phyloP scores from a whole-genome alignment of 2,329 filamentous ascomycete species.

The Colletotrichum liaoningense region DNA sequence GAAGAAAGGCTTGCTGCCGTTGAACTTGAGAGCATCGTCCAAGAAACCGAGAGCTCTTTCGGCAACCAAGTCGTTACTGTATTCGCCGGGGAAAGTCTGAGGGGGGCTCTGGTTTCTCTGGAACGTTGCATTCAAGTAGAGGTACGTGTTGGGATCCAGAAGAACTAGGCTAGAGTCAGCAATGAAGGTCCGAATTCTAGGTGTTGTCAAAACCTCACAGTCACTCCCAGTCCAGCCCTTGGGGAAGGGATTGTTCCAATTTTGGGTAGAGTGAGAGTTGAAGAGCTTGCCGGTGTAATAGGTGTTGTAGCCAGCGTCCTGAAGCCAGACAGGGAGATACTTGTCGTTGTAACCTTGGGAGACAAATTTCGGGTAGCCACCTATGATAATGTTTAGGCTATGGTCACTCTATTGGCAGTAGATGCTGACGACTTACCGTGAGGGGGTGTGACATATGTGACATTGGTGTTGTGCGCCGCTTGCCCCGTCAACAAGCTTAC shows the following conservation, averaged over 20 bases:
- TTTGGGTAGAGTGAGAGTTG: constrained; percentile 70
- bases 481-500: constrained; percentile 75
- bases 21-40: constrained; percentile 64
- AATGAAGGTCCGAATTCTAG: not conserved
- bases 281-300: constrained; percentile 82
- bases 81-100: constrained; percentile 44
- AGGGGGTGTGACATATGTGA: constrained; percentile 67
- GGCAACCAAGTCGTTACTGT: constrained; percentile 67
- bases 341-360: constrained; percentile 73
- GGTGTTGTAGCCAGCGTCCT: constrained; percentile 74
- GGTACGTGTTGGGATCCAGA: constrained; percentile 50
- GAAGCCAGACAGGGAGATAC: constrained; percentile 79
- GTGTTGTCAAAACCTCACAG: constrained; percentile 37
- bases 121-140: constrained; percentile 62
- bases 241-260: constrained; percentile 69
- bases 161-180: constrained; percentile 45
- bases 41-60: constrained; percentile 70
- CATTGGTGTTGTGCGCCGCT: constrained; percentile 77
- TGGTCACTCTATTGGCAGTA: constrained; percentile 35
- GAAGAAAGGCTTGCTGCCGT: constrained; percentile 71
- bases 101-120: constrained; percentile 53
- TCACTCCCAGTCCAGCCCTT: constrained; percentile 67
- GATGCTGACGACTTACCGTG: constrained; percentile 54
- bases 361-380: constrained; percentile 73
- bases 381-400: constrained; percentile 45